Evolutionary conservation across 2,329 filamentous ascomycete genomes (phyloP).

Genomic region (Hymenoscyphus linearis): DNA sequence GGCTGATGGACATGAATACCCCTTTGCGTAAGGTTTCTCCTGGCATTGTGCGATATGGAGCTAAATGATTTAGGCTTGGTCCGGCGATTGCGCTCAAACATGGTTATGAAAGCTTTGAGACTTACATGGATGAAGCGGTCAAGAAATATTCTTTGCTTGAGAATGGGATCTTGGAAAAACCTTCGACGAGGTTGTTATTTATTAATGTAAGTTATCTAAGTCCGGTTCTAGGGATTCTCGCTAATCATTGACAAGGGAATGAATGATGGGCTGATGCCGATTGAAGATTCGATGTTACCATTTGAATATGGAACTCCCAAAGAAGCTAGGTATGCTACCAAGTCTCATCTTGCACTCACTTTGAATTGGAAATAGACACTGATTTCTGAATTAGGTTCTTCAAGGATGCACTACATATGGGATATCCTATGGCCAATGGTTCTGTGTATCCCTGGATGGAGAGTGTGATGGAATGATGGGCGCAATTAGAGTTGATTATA

Average conservation of each 20-base stretch:
- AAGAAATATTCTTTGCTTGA: constrained; percentile 59
- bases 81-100: constrained; percentile 57
- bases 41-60: background rate
- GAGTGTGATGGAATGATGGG: constrained; percentile 34
- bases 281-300: constrained; percentile 61
- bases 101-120: constrained; percentile 51
- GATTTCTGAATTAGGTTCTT: constrained; percentile 41
- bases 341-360: too few relatives aligned
- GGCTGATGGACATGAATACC: constrained; percentile 63
- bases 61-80: constrained; percentile 36
- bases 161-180: constrained; percentile 49
- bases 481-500: background rate
- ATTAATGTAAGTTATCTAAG: constrained; percentile 46
- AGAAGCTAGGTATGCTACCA: constrained; percentile 46
- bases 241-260: constrained; percentile 41
- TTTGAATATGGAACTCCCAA: constrained; percentile 61
- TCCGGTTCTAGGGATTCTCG: background rate
- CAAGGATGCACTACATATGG: constrained; percentile 58
- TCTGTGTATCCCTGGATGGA: constrained; percentile 59
- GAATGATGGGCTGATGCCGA: constrained; percentile 60
- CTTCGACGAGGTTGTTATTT: constrained; percentile 52
- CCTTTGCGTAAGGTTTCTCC: constrained; percentile 42
- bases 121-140: constrained; percentile 49
- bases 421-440: constrained; percentile 56
- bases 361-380: background rate